Evolutionary conservation across 1,284 basidiomycete genomes (phyloP), one percentile per base, ranked within the genome.

Genomic region (Cutaneotrichosporon curvatum): DNA sequence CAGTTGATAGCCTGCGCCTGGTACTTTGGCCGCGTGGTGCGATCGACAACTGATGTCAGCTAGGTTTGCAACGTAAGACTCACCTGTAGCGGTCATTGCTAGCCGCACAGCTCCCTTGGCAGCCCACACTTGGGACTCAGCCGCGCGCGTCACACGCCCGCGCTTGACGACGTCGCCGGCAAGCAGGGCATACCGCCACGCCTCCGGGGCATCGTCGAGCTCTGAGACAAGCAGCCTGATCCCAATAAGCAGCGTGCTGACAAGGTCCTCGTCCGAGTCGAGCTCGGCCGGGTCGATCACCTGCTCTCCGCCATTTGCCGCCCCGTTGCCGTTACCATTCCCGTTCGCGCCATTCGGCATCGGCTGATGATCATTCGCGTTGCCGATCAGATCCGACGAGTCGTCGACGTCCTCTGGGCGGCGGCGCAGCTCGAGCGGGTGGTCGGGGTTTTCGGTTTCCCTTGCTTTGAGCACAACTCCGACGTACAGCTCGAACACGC

Each of bases 401-500:
- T 70, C 61, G 16, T 48, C 50, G 16, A 32, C 37, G 15, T 46
- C 51, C 4, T 62, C 61, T 7, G 56, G 56, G 8, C 31, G 22
- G 3, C 58, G 48, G 46, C 65, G 59, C 37, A 76, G 62, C 47
- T 73, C 65, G 2, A 73, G 47, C 4, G 68, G 60, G 2, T 68
- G 56, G 41, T 75, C 72, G 5, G 67, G 68, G 18, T 71, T 64
- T 14, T 71, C 62, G 15, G 84, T 81, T 60, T 89, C 77, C 47
- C 80, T 77, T 7, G 84, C 81, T 63, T 89, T 92, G 43, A 81
- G 76, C 11, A 89, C 85, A 11, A 92, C 77, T 58, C 87, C 82
- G n/a, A 84, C 77, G 61, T 95, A 96, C 23, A 95, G 73, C 37
- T 79, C 76, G 38, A 94, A 76, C 0, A 83, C 84, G 23, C 85